Percentiles rank a stretch among this genome's conserved stretches.
These are phyloP conservation scores for Nicotiana otophora DNA, from an alignment of 257 asterid species.

Conservation along the genomic window DNA sequence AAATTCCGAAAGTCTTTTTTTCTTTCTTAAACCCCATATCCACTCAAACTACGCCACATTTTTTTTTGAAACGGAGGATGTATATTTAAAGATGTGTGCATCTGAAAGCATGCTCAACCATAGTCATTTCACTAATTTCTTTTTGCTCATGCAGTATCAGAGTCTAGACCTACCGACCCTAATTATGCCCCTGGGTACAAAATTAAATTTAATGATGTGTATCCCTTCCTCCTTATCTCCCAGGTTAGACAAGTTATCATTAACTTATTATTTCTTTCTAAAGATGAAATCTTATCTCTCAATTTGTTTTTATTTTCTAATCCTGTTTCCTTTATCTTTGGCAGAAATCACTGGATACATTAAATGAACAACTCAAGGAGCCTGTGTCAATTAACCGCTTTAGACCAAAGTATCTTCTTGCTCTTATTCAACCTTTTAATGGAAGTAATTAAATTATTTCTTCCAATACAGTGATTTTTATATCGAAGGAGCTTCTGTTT, in stretches of 20 bases:
- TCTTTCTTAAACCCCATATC: background rate
- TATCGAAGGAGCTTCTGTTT: background rate
- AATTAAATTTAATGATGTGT: conserved; percentile 43
- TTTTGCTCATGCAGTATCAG: conserved; percentile 34
- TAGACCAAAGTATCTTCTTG: conserved; percentile 48
- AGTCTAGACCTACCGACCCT: conserved; percentile 39
- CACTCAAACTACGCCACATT: background rate
- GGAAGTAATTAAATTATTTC: background rate
- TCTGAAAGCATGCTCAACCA: background rate
- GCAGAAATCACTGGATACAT: conserved; percentile 58
- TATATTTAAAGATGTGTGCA: background rate
- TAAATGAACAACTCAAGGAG: conserved; percentile 47
- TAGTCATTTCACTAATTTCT: background rate
- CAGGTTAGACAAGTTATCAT: conserved; percentile 35
- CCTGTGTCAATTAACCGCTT: conserved; percentile 57
- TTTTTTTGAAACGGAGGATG: background rate
- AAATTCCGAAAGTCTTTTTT: background rate
- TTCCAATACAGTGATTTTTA: background rate
- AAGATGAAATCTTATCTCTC: background rate
- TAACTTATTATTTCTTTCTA: background rate
- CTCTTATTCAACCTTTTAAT: background rate
- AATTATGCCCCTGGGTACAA: conserved; percentile 38
- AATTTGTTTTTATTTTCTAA: background rate
- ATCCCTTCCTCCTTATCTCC: conserved; percentile 60
- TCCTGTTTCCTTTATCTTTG: background rate